Evolutionary conservation across 2,329 filamentous ascomycete species (phyloP).

Genomic region (Claviceps sp.): DNA sequence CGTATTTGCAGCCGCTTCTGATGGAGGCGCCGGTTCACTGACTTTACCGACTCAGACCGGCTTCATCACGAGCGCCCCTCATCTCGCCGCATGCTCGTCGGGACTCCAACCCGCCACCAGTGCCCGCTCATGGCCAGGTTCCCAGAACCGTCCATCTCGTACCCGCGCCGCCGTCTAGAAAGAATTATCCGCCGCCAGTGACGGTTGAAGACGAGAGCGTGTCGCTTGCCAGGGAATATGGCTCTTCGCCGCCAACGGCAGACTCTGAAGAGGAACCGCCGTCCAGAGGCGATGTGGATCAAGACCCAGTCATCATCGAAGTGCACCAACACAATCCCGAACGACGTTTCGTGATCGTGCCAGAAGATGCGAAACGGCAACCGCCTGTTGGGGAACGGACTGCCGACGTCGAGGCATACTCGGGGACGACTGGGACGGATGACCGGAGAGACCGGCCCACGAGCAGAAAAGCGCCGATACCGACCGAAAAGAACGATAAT

Average conservation of each 20-base stretch:
- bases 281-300: slow-evolving; percentile 52
- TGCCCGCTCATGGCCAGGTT: slow-evolving; percentile 5
- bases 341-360: slow-evolving; percentile 49
- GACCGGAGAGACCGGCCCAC: neutral
- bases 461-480: neutral
- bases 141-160: slow-evolving; percentile 6
- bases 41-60: slow-evolving; percentile 2
- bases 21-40: neutral
- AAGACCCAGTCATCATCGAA: slow-evolving; percentile 53
- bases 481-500: neutral
- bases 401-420: neutral
- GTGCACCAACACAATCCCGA: slow-evolving; percentile 48
- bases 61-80: slow-evolving; percentile 11
- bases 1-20: neutral
- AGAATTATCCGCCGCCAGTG: slow-evolving; percentile 44
- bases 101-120: slow-evolving; percentile 10
- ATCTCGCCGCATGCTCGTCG: slow-evolving; percentile 2
- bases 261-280: slow-evolving; percentile 39
- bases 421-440: neutral
- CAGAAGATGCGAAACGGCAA: slow-evolving; percentile 15
- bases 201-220: slow-evolving; percentile 56
- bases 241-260: slow-evolving; percentile 17
- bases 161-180: slow-evolving; percentile 8
- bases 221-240: slow-evolving; percentile 49
- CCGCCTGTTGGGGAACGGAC: neutral